These are phyloP conservation scores for Astragalus glycyphyllos DNA, from an alignment of 306 rosid species.

Conservation along the genomic window DNA sequence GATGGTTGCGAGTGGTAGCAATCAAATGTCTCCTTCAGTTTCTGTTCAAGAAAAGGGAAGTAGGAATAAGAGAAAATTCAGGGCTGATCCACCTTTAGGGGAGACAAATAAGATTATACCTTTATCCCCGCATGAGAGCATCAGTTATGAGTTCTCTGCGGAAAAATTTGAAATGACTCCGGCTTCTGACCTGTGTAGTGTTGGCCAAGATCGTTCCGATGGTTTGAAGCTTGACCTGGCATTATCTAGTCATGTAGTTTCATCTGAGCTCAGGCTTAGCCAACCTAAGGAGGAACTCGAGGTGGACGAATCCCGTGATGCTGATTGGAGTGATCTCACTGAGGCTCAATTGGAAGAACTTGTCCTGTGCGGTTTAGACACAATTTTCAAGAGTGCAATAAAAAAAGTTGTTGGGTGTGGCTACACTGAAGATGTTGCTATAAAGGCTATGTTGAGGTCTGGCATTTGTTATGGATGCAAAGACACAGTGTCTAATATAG, in stretches of 20 bases:
- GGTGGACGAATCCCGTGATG: constrained; percentile 69
- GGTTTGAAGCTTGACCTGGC: constrained; percentile 87
- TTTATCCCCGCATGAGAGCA: constrained; percentile 65
- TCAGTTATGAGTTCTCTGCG: constrained; percentile 79
- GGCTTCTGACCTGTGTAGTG: constrained; percentile 61
- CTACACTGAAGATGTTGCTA: constrained; percentile 76
- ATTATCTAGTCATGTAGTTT: constrained; percentile 56
- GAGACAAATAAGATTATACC: constrained; percentile 59
- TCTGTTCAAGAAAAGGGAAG: constrained; percentile 81
- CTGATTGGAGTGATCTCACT: constrained; percentile 86
- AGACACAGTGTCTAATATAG: constrained; percentile 82
- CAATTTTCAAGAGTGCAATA: constrained; percentile 77
- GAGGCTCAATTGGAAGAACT: constrained; percentile 86
- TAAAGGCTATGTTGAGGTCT: constrained; percentile 75
- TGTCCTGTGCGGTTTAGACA: constrained; percentile 68
- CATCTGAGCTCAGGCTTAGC: constrained; percentile 55
- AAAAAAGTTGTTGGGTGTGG: constrained; percentile 74
- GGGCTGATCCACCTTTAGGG: constrained; percentile 85
- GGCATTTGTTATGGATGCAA: constrained; percentile 89
- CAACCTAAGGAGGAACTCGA: constrained; percentile 65
- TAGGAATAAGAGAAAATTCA: constrained; percentile 91
- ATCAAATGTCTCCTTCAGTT: constrained; percentile 63
- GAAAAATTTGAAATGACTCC: constrained; percentile 66
- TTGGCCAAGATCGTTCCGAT: constrained; percentile 63
- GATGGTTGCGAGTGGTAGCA: constrained; percentile 61